Evolutionary conservation across 1,284 basidiomycete genomes (phyloP).

Genomic region (Microbotryum intermedium): DNA sequence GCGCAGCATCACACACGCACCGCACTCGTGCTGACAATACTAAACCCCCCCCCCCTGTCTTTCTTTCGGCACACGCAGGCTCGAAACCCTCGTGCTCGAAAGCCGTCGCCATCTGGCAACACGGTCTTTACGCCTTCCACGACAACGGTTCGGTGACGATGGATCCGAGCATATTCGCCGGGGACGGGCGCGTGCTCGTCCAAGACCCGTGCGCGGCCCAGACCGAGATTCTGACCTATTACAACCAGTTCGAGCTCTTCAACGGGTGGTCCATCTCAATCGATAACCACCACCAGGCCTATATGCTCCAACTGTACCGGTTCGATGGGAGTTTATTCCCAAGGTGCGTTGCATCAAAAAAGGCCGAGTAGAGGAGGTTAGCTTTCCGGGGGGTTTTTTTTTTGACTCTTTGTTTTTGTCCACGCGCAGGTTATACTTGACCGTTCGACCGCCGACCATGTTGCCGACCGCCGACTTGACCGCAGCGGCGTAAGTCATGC

Average conservation of each 20-base stretch:
- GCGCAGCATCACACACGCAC: neutral
- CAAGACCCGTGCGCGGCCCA: slow-evolving; percentile 79
- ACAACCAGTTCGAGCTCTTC: slow-evolving; percentile 50
- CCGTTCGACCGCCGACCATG: slow-evolving; percentile 28
- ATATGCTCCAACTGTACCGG: slow-evolving; percentile 54
- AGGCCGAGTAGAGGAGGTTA: neutral
- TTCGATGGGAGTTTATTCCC: slow-evolving; percentile 51
- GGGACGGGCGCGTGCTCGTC: slow-evolving; percentile 80
- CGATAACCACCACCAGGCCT: slow-evolving; percentile 50
- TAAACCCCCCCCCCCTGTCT: neutral
- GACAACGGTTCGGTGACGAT: slow-evolving; percentile 50
- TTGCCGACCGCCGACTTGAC: slow-evolving; percentile 23
- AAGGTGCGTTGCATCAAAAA: slow-evolving; percentile 2
- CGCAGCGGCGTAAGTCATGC: slow-evolving; percentile 12
- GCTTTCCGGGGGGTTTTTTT: neutral
- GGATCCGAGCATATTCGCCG: slow-evolving; percentile 48
- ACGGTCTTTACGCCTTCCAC: slow-evolving; percentile 59
- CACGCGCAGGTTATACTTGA: slow-evolving; percentile 18
- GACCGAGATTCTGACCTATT: slow-evolving; percentile 73
- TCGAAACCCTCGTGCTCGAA: slow-evolving; percentile 69
- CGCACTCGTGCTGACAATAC: slow-evolving; percentile 9
- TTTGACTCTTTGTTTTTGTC: neutral
- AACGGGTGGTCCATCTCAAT: slow-evolving; percentile 52
- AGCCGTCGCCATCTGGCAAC: slow-evolving; percentile 74
- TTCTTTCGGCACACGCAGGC: slow-evolving; percentile 42